phyloP scores from a whole-genome alignment of 345 rosid species.

The Euphorbia lathyris region DNA sequence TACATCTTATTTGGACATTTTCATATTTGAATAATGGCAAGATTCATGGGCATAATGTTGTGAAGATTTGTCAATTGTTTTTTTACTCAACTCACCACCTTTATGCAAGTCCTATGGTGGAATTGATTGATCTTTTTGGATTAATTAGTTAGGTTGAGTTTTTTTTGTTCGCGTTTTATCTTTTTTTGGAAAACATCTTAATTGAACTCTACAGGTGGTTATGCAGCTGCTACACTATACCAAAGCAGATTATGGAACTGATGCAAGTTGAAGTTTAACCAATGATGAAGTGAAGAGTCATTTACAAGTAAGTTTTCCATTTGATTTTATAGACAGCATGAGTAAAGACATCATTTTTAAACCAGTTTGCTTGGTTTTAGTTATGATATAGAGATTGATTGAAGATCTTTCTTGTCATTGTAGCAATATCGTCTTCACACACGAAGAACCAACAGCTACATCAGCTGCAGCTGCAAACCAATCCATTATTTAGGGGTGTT shows the following conservation, averaged over 20 bases:
- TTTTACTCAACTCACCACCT: too few relatives aligned
- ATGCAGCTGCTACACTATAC: constrained; percentile 91
- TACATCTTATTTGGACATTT: constrained; percentile 7
- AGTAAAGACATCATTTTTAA: constrained; percentile 8
- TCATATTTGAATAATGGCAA: constrained; percentile 41
- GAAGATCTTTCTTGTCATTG: constrained; percentile 20
- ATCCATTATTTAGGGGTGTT: constrained; percentile 49
- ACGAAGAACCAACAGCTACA: constrained; percentile 41
- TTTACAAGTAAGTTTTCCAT: constrained; percentile 60
- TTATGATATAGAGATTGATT: constrained; percentile 7
- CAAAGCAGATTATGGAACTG: constrained; percentile 92
- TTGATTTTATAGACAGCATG: constrained; percentile 19
- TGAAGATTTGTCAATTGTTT: constrained; percentile 65
- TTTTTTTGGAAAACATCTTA: constrained; percentile 8
- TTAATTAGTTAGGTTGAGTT: too few relatives aligned
- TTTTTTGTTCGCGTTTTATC: neutral
- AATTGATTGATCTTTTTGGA: neutral
- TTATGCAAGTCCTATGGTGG: too few relatives aligned
- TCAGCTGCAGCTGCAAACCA: constrained; percentile 46
- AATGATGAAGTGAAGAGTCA: constrained; percentile 99
- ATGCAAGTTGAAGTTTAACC: constrained; percentile 95
- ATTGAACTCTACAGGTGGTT: constrained; percentile 4
- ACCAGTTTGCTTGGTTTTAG: neutral
- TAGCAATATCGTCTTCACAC: constrained; percentile 86
- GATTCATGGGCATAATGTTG: constrained; percentile 58